Conservation (phyloP, 768 basidiomycete genomes). For the Tubosaeta brunneosetosa region DNA sequence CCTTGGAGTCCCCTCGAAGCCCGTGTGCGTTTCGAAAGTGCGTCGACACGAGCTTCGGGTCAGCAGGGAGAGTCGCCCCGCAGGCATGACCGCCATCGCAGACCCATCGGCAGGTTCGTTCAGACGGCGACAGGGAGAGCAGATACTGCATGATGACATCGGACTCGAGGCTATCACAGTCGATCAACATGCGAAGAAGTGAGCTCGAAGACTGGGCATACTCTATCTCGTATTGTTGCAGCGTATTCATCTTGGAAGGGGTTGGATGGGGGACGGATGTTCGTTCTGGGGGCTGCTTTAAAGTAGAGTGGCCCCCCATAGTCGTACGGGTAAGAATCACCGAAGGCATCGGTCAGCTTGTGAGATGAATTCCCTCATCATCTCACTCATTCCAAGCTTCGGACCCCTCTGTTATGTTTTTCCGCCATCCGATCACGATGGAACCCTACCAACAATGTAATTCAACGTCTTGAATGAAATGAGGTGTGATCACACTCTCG, state of each 20-base stretch:
- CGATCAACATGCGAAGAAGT: too few species aligned
- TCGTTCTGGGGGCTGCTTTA: background rate
- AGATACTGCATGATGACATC: too few species aligned
- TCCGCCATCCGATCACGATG: background rate
- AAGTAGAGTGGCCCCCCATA: background rate
- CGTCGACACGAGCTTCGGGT: background rate
- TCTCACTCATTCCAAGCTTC: background rate
- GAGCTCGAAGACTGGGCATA: background rate
- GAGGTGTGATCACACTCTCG: background rate
- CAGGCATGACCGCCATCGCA: background rate
- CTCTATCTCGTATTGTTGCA: background rate
- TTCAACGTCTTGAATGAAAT: background rate
- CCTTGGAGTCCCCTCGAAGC: background rate
- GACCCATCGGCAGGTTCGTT: background rate
- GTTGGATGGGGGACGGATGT: background rate
- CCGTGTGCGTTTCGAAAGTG: background rate
- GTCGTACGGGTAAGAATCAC: background rate
- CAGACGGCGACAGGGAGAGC: too few species aligned
- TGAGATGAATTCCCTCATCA: background rate
- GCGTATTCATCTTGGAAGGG: background rate
- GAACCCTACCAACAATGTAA: background rate
- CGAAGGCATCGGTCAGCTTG: background rate
- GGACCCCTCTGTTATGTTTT: background rate
- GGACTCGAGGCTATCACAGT: too few species aligned
- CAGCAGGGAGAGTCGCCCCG: background rate